Conservation (phyloP, 192 early-diverging fungal genomes). For the Coemansia sp. region DNA sequence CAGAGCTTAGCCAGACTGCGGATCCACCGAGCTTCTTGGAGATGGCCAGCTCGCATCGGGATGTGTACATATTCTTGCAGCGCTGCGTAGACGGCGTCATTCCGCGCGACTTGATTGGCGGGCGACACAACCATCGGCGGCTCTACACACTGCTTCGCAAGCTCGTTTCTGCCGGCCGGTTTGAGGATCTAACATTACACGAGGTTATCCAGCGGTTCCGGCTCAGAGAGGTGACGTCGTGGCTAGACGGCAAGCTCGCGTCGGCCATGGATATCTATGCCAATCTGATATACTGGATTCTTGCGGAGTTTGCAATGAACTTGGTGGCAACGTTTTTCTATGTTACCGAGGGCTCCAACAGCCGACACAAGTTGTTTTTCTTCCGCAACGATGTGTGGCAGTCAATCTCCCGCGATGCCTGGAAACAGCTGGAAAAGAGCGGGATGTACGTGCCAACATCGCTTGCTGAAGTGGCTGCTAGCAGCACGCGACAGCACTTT, state of each 20-base stretch:
- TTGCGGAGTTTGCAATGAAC: conserved; percentile 58
- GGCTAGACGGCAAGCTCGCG: conserved; percentile 4
- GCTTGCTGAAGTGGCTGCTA: background rate
- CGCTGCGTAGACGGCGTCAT: conserved; percentile 55
- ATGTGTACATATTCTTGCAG: conserved; percentile 54
- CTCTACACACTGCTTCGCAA: conserved; percentile 57
- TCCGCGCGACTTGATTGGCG: conserved; percentile 65
- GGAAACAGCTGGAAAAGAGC: conserved; percentile 36
- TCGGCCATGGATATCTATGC: conserved; percentile 51
- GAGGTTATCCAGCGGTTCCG: conserved; percentile 58
- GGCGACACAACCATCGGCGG: conserved; percentile 53
- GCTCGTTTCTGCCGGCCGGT: conserved; percentile 58
- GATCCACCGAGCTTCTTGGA: conserved; percentile 14
- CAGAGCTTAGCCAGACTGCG: background rate
- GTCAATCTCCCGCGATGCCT: conserved; percentile 49
- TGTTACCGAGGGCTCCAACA: conserved; percentile 69
- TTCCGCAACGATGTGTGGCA: conserved; percentile 79
- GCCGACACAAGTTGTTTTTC: conserved; percentile 67
- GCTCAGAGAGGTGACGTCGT: conserved; percentile 37
- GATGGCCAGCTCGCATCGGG: conserved; percentile 9
- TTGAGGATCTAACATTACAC: conserved; percentile 60
- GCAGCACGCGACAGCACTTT: conserved; percentile 15
- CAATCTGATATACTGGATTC: conserved; percentile 67
- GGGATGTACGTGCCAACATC: conserved; percentile 26
- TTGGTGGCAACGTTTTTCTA: conserved; percentile 72